These are phyloP conservation scores for Fusarium sambucinum DNA, from an alignment of 2,329 filamentous ascomycete species.

Conservation along the genomic window DNA sequence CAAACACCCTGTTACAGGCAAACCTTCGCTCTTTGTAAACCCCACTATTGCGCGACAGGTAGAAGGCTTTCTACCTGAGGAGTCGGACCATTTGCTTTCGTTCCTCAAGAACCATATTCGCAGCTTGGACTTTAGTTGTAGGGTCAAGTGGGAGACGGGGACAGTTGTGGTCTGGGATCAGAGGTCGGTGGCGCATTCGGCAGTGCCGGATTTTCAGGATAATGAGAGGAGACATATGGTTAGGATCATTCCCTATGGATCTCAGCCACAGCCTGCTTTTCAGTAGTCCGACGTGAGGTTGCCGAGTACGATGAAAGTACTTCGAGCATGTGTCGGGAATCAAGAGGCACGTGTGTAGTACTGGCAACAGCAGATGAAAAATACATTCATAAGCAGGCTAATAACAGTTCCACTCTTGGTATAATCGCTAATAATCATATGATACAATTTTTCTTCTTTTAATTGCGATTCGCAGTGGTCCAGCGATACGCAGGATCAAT, in stretches of 20 bases:
- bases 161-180: constrained; percentile 51
- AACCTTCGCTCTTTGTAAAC: constrained; percentile 48
- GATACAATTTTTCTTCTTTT: accelerated
- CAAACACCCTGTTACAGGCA: constrained; percentile 47
- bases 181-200: constrained; percentile 43
- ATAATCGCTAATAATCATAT: accelerated
- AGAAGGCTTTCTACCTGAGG: constrained; percentile 49
- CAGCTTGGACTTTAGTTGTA: constrained; percentile 50
- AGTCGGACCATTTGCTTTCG: constrained; percentile 46
- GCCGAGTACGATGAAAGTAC: no score
- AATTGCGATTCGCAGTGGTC: constrained; percentile 29
- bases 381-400: background rate
- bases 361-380: background rate
- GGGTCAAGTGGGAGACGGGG: constrained; percentile 48
- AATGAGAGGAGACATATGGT: constrained; percentile 50
- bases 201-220: constrained; percentile 49
- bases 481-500: constrained; percentile 27
- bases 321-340: no score
- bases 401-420: background rate
- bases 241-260: constrained; percentile 49
- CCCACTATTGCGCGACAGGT: constrained; percentile 49
- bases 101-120: constrained; percentile 49
- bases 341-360: no score
- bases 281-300: background rate
- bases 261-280: constrained; percentile 36